Conservation (phyloP, 164 flowering plant genomes). For the Paratinospora sagittata region DNA sequence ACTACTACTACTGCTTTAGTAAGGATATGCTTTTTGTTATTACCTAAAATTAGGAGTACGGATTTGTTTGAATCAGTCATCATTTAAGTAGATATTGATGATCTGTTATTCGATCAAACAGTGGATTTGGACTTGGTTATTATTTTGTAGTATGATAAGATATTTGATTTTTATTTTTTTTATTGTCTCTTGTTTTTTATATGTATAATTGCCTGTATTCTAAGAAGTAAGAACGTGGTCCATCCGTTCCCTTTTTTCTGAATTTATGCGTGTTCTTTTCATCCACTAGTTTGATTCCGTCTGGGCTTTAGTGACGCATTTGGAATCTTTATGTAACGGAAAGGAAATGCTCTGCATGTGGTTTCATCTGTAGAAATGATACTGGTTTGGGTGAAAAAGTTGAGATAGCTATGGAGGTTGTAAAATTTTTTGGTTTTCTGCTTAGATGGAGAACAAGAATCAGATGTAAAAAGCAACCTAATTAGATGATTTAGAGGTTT, state of each 20-base stretch:
- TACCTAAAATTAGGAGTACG: too few relatives aligned
- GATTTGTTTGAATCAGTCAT: too few relatives aligned
- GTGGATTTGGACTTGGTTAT: too few relatives aligned
- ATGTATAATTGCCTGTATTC: neutral
- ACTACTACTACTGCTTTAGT: neutral
- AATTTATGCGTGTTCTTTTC: neutral
- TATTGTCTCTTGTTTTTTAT: too few relatives aligned
- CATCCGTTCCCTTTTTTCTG: neutral
- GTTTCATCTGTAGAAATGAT: conserved; percentile 1
- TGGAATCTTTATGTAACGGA: neutral
- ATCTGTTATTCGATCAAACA: too few relatives aligned
- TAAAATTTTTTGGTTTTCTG: neutral
- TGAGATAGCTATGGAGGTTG: neutral
- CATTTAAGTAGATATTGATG: too few relatives aligned
- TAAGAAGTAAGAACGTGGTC: neutral
- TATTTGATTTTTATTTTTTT: too few relatives aligned
- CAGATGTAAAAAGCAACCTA: neutral
- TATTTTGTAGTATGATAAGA: too few relatives aligned
- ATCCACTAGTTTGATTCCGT: neutral
- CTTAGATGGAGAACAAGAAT: neutral
- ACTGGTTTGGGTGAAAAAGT: neutral
- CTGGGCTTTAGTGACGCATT: neutral
- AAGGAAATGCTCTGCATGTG: neutral
- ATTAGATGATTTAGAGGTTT: too few relatives aligned
- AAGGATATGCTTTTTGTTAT: neutral